A percentile compares a stretch with the other conserved stretches of the same genome.
These are phyloP conservation scores for Flaveria bidentis DNA, from an alignment of 129 eudicot species.

Conservation along the genomic window DNA sequence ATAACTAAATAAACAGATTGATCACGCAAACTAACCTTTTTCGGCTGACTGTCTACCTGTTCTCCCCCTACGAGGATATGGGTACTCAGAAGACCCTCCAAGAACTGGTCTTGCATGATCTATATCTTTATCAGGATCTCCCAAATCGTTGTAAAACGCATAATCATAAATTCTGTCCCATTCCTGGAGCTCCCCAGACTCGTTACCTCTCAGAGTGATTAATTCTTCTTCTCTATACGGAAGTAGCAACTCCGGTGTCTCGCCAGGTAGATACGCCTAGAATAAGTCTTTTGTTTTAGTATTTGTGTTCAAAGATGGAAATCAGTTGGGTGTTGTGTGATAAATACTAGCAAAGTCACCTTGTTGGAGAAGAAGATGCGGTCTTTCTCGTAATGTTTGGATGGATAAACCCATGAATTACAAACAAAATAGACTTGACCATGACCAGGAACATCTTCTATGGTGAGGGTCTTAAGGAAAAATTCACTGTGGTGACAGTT, in stretches of 20 bases:
- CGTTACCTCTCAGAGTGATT: slow-evolving; percentile 34
- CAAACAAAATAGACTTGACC: slow-evolving; percentile 63
- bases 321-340: neutral
- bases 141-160: slow-evolving; percentile 56
- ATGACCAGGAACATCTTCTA: slow-evolving; percentile 62
- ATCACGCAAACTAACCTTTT: slow-evolving; percentile 40
- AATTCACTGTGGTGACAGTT: slow-evolving; percentile 60
- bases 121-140: slow-evolving; percentile 41
- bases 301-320: neutral
- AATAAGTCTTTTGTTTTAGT: neutral
- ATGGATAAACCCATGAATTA: slow-evolving; percentile 77
- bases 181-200: slow-evolving; percentile 36
- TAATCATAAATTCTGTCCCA: slow-evolving; percentile 60
- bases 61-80: slow-evolving; percentile 61
- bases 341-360: slow-evolving; percentile 35
- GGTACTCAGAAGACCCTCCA: slow-evolving; percentile 47
- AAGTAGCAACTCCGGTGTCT: slow-evolving; percentile 37
- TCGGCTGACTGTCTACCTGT: slow-evolving; percentile 57
- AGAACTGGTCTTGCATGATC: slow-evolving; percentile 42
- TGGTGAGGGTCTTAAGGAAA: slow-evolving; percentile 62
- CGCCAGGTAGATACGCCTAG: slow-evolving; percentile 42
- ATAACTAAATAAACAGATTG: neutral
- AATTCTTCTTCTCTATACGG: slow-evolving; percentile 39
- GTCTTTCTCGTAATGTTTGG: slow-evolving; percentile 40
- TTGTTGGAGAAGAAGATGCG: slow-evolving; percentile 67